Percentiles rank a stretch among this genome's conserved stretches.
These are phyloP conservation scores for Eurotiales sp. DNA, from an alignment of 2,329 filamentous ascomycete genomes.

Conservation along the genomic window DNA sequence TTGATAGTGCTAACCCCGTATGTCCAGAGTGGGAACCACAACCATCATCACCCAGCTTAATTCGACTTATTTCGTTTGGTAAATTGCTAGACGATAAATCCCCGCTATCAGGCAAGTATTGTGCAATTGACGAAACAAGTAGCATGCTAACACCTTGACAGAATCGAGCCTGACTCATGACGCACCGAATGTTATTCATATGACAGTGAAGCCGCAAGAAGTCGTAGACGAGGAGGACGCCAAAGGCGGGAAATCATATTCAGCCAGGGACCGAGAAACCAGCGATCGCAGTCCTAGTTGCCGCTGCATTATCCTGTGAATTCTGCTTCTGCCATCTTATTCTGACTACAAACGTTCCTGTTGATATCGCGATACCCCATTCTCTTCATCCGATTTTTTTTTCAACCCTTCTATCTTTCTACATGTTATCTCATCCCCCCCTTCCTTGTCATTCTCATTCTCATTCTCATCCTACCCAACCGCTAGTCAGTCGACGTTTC, in stretches of 20 bases:
- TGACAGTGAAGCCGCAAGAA: slow-evolving; percentile 86
- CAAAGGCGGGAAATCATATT: slow-evolving; percentile 57
- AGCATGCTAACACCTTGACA: slow-evolving; percentile 32
- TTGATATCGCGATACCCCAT: slow-evolving; percentile 1
- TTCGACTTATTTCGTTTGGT: slow-evolving; percentile 87
- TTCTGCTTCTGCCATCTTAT: not conserved
- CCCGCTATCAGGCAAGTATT: slow-evolving; percentile 71
- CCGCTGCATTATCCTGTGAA: slow-evolving; percentile 61
- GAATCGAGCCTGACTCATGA: slow-evolving; percentile 76
- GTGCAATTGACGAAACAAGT: too few species aligned
- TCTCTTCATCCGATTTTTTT: not conserved
- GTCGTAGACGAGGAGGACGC: slow-evolving; percentile 75
- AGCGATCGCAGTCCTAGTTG: slow-evolving; percentile 58
- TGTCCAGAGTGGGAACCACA: slow-evolving; percentile 73
- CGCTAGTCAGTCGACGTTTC: not conserved
- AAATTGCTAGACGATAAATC: slow-evolving; percentile 87
- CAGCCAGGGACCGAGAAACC: slow-evolving; percentile 50
- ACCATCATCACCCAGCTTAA: slow-evolving; percentile 81
- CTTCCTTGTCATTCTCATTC: slow-evolving; percentile 10
- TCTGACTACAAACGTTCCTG: too few species aligned
- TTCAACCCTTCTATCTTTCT: not conserved
- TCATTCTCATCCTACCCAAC: slow-evolving; percentile 11
- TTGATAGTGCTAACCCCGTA: slow-evolving; percentile 6
- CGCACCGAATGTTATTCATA: slow-evolving; percentile 82
- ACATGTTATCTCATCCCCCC: not conserved